phyloP scores from a whole-genome alignment of 1,139 yeast genomes.

The Yamadazyma oceani region DNA sequence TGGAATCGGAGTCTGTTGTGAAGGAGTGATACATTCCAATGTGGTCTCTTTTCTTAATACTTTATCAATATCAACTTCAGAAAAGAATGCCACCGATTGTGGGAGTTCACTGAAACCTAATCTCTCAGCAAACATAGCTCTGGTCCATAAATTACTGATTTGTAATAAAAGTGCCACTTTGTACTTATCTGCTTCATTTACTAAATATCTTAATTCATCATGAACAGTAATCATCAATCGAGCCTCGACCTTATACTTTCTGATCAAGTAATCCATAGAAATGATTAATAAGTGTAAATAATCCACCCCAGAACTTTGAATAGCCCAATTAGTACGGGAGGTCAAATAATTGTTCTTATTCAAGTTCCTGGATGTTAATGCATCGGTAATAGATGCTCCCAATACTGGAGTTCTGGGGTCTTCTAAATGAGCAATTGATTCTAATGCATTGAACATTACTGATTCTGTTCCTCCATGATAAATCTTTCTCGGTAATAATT shows the following conservation, averaged over 20 bases:
- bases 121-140: constrained; percentile 94
- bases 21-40: constrained; percentile 87
- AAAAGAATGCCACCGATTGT: constrained; percentile 92
- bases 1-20: constrained; percentile 68
- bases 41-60: constrained; percentile 88
- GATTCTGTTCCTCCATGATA: constrained; percentile 97
- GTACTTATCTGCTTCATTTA: constrained; percentile 69
- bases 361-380: constrained; percentile 67
- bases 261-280: constrained; percentile 81
- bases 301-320: constrained; percentile 97
- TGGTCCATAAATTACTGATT: constrained; percentile 89
- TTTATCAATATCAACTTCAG: constrained; percentile 88
- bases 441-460: constrained; percentile 83
- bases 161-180: constrained; percentile 82
- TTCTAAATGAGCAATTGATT: constrained; percentile 81
- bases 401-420: constrained; percentile 87
- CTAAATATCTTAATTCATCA: constrained; percentile 87
- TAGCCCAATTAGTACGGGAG: constrained; percentile 95
- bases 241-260: constrained; percentile 68
- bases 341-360: constrained; percentile 71
- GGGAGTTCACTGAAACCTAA: constrained; percentile 88
- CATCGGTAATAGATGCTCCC: constrained; percentile 92
- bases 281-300: constrained; percentile 82
- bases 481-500: constrained; percentile 29
- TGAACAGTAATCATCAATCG: constrained; percentile 87